phyloP scores from a whole-genome alignment of 2,329 filamentous ascomycete species.

The Dothiorella sarmentorum region DNA sequence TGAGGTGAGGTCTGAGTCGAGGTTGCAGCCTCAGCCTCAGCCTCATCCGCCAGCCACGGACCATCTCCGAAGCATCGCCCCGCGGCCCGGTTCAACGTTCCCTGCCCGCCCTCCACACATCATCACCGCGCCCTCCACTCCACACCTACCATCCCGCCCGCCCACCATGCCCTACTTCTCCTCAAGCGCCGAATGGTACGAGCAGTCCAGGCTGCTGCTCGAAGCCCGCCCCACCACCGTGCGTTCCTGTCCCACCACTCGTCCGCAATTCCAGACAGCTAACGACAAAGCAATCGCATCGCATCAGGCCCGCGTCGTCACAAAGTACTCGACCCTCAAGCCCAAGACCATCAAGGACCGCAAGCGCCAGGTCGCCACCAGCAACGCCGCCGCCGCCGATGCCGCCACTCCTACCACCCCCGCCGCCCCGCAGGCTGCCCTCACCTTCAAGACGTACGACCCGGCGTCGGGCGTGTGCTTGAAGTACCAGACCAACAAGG shows the following conservation, averaged over 20 bases:
- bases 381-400: conserved; percentile 20
- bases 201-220: conserved; percentile 79
- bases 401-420: conserved; percentile 29
- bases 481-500: conserved; percentile 89
- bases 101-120: background rate
- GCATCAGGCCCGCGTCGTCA: conserved; percentile 81
- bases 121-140: conserved; percentile 19
- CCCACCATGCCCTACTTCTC: conserved; percentile 70
- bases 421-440: conserved; percentile 56
- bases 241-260: conserved; percentile 35
- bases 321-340: conserved; percentile 75
- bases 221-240: conserved; percentile 83
- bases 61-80: conserved; percentile 10
- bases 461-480: conserved; percentile 75
- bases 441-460: conserved; percentile 88
- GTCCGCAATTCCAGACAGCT: no score
- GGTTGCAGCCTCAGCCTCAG: background rate
- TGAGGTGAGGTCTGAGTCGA: background rate
- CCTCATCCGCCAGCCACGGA: background rate
- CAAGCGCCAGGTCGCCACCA: conserved; percentile 20
- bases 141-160: no score
- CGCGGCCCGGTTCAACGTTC: background rate
- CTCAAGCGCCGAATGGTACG: conserved; percentile 86
- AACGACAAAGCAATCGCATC: no score
- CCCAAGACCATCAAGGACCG: conserved; percentile 32